These are phyloP conservation scores for Fusarium udum DNA, from an alignment of 2,329 filamentous ascomycete genomes.

Conservation along the genomic window DNA sequence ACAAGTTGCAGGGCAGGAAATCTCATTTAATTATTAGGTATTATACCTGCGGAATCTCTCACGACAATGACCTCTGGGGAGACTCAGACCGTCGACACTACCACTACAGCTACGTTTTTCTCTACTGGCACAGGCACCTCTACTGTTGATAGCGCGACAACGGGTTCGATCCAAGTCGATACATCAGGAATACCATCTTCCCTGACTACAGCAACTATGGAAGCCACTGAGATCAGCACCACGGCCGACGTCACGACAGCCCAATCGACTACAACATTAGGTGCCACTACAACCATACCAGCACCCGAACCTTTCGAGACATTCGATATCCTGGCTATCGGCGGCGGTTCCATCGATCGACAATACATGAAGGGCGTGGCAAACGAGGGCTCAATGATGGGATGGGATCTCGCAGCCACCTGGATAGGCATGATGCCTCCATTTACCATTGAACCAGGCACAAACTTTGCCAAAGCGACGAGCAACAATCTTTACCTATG, in stretches of 20 bases:
- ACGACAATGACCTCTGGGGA: background rate
- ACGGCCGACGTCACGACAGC: background rate
- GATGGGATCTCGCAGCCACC: background rate
- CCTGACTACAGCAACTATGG: background rate
- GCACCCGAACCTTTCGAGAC: background rate
- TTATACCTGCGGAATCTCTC: background rate
- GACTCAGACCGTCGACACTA: background rate
- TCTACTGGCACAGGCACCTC: background rate
- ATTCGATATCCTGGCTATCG: background rate
- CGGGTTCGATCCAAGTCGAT: fast-evolving
- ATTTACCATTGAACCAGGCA: background rate
- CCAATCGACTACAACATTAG: background rate
- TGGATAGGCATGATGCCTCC: background rate
- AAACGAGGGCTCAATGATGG: background rate
- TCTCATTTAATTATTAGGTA: background rate
- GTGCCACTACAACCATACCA: background rate
- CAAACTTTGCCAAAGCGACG: background rate
- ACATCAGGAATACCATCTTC: background rate
- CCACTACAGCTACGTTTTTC: background rate
- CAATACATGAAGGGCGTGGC: background rate
- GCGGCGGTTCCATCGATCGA: background rate
- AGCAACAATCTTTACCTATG: background rate
- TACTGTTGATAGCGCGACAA: background rate
- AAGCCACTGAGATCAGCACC: background rate
- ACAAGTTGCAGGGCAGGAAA: too few species aligned